Percentiles rank a stretch among this genome's conserved stretches.
Conservation (phyloP, 2,329 filamentous ascomycete species). For the Sclerotinia nivalis region DNA sequence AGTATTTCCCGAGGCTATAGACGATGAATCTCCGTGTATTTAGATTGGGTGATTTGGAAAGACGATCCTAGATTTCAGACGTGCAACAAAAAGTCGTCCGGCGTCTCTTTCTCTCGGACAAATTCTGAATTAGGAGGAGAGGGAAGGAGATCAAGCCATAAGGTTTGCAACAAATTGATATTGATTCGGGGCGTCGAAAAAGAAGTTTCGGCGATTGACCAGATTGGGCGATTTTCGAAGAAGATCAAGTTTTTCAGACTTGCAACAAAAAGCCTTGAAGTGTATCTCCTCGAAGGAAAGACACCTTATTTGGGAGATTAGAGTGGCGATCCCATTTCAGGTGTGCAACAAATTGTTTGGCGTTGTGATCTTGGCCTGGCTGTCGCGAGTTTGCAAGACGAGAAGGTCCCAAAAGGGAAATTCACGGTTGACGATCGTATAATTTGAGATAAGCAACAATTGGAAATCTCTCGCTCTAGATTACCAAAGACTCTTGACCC, state of each 20-base stretch:
- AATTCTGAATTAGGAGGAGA: not conserved
- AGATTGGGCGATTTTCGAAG: constrained; percentile 12
- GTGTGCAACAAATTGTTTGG: constrained; percentile 6
- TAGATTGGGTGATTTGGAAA: constrained; percentile 6
- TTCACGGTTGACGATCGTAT: constrained; percentile 13
- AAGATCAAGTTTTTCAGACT: constrained; percentile 16
- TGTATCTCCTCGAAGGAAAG: not conserved
- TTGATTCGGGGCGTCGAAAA: not conserved
- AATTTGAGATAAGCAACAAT: constrained; percentile 17
- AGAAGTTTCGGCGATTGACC: not conserved
- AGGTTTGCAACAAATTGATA: not conserved
- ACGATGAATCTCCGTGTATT: not conserved
- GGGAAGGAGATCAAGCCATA: not conserved
- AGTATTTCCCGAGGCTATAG: not conserved
- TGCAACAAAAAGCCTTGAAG: constrained; percentile 19
- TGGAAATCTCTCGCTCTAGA: not conserved
- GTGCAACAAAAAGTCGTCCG: not conserved
- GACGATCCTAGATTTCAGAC: constrained; percentile 11
- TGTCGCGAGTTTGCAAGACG: not conserved
- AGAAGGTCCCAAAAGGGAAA: constrained; percentile 14
- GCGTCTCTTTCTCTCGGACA: not conserved
- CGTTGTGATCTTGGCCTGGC: not conserved
- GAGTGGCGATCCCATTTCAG: not conserved
- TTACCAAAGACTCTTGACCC: not conserved
- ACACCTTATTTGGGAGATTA: not conserved